phyloP scores from a whole-genome alignment of 2,329 filamentous ascomycete species.

The Diplodia seriata region DNA sequence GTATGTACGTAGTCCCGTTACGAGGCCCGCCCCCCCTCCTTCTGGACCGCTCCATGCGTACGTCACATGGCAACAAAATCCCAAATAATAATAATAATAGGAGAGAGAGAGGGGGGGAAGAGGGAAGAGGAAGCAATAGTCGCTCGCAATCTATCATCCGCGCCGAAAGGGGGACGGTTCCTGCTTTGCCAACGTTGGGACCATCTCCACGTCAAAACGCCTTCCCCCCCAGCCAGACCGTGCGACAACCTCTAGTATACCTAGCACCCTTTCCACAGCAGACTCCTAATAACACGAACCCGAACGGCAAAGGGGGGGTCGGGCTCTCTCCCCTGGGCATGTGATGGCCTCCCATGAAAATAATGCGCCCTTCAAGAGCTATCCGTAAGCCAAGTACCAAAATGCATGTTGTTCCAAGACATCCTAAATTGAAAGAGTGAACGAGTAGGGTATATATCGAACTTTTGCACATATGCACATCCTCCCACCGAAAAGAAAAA shows the following conservation, averaged over 20 bases:
- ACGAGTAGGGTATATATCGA: slow-evolving; percentile 30
- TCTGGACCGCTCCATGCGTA: background rate
- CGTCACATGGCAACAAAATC: background rate
- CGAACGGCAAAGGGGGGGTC: too few species aligned
- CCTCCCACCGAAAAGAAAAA: background rate
- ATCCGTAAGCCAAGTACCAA: background rate
- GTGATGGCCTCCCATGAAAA: too few species aligned
- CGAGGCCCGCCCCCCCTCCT: background rate
- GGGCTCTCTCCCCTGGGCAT: too few species aligned
- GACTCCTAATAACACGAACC: too few species aligned
- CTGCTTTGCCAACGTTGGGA: background rate
- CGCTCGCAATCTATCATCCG: background rate
- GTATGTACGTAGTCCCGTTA: background rate
- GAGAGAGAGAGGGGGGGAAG: background rate
- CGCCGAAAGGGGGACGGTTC: background rate
- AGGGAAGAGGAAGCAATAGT: background rate
- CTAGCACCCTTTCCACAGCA: too few species aligned
- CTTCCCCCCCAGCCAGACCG: too few species aligned
- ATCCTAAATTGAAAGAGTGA: slow-evolving; percentile 15
- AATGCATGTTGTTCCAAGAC: background rate
- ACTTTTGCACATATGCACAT: slow-evolving; percentile 11
- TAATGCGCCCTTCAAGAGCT: background rate
- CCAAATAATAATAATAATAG: background rate
- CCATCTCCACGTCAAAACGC: background rate
- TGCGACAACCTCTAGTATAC: too few species aligned